These are phyloP conservation scores for Chiua virens DNA, from an alignment of 768 basidiomycete genomes.

Conservation along the genomic window DNA sequence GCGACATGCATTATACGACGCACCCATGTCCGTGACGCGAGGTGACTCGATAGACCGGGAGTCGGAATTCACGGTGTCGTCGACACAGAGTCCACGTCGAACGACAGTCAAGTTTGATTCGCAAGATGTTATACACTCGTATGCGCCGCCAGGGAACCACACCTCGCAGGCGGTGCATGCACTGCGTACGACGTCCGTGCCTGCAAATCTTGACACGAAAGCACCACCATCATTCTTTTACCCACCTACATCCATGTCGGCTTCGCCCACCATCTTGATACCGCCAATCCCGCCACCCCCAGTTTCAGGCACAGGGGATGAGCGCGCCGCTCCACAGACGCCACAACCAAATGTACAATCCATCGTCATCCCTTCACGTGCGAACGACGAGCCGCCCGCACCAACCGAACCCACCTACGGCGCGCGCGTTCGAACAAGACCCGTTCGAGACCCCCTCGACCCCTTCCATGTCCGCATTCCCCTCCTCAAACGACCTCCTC, in stretches of 20 bases:
- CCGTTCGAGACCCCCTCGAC: conserved; percentile 35
- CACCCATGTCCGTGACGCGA: conserved; percentile 60
- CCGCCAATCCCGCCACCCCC: conserved; percentile 15
- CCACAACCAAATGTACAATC: conserved; percentile 21
- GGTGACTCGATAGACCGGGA: conserved; percentile 41
- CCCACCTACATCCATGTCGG: conserved; percentile 15
- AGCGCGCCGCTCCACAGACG: background rate
- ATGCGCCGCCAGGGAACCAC: conserved; percentile 57
- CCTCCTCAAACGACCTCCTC: conserved; percentile 20
- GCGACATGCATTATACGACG: conserved; percentile 86
- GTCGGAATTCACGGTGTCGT: conserved; percentile 29
- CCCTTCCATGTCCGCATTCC: conserved; percentile 28
- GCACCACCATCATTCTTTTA: conserved; percentile 24
- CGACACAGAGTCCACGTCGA: conserved; percentile 33
- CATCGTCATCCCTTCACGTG: conserved; percentile 22
- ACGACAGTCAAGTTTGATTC: conserved; percentile 78
- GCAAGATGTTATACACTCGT: conserved; percentile 74
- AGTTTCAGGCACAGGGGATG: conserved; percentile 2
- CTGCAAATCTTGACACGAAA: conserved; percentile 12
- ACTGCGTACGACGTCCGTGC: conserved; percentile 19
- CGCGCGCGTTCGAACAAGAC: conserved; percentile 9
- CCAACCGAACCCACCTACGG: conserved; percentile 20
- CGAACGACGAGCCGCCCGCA: conserved; percentile 32
- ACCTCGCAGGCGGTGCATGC: conserved; percentile 43
- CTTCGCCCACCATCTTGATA: conserved; percentile 3